Evolutionary conservation across 2,329 filamentous ascomycete species (phyloP).

Genomic region (Curvularia eragrostidis): DNA sequence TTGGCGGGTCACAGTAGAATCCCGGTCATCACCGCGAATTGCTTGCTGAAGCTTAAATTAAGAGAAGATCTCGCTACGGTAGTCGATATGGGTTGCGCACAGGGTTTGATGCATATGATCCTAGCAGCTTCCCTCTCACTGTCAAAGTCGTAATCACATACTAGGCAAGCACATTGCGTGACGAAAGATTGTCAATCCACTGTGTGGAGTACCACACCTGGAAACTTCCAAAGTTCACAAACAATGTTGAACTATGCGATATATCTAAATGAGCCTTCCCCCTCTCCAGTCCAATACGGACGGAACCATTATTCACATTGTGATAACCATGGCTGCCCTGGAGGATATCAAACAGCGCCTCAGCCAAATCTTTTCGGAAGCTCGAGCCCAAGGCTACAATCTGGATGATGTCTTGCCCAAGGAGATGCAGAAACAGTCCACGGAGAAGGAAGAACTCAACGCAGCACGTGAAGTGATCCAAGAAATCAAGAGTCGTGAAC

Average conservation of each 20-base stretch:
- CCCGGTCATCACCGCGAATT: too few species aligned
- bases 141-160: too few species aligned
- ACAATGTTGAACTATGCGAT: background rate
- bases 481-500: constrained; percentile 7
- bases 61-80: too few species aligned
- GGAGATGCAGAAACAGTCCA: constrained; percentile 20
- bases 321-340: constrained; percentile 17
- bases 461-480: constrained; percentile 12
- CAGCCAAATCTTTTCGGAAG: constrained; percentile 18
- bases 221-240: background rate
- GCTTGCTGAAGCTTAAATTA: too few species aligned
- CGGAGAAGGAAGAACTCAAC: constrained; percentile 20
- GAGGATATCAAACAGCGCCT: constrained; percentile 26
- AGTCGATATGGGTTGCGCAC: too few species aligned
- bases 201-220: background rate
- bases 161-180: background rate
- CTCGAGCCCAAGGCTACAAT: constrained; percentile 20
- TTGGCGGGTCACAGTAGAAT: too few species aligned
- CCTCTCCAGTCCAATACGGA: background rate
- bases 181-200: background rate
- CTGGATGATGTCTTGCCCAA: constrained; percentile 25
- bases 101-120: too few species aligned
- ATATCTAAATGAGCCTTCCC: background rate
- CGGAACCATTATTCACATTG: background rate
- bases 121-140: background rate